Evolutionary conservation across 495 filamentous ascomycete genomes (phyloP).

Genomic region (Penicillium mononematosum): DNA sequence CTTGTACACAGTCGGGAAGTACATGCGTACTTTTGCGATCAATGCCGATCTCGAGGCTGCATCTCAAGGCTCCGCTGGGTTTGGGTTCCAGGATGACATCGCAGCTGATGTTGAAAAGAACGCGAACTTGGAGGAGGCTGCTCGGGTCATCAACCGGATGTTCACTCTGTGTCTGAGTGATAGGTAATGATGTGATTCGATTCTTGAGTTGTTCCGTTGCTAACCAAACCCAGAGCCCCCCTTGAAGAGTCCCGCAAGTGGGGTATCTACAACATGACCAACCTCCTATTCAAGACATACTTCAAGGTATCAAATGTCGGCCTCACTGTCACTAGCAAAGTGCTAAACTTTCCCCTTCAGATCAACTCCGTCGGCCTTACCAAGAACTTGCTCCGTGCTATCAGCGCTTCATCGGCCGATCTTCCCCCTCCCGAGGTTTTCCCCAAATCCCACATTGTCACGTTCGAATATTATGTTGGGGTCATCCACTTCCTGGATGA

Average conservation of each 20-base stretch:
- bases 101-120: slow-evolving; percentile 68
- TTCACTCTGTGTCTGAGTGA: slow-evolving; percentile 87
- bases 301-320: slow-evolving; percentile 61
- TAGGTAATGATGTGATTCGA: slow-evolving; percentile 56
- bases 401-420: slow-evolving; percentile 71
- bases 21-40: slow-evolving; percentile 83
- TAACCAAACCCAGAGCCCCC: slow-evolving; percentile 60
- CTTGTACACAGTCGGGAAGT: slow-evolving; percentile 78
- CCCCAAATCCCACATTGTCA: slow-evolving; percentile 88
- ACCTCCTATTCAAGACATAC: slow-evolving; percentile 95
- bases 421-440: slow-evolving; percentile 72
- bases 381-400: slow-evolving; percentile 82
- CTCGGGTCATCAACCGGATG: slow-evolving; percentile 80
- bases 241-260: slow-evolving; percentile 92
- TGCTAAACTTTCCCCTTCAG: slow-evolving; percentile 30
- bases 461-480: slow-evolving; percentile 92
- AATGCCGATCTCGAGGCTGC: slow-evolving; percentile 66
- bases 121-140: slow-evolving; percentile 83
- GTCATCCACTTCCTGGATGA: slow-evolving; percentile 90
- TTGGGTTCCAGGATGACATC: slow-evolving; percentile 71
- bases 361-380: slow-evolving; percentile 83
- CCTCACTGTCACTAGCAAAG: neutral
- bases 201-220: slow-evolving; percentile 14
- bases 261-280: slow-evolving; percentile 91
- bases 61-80: slow-evolving; percentile 38